These are phyloP conservation scores for Amanita thiersii DNA, from an alignment of 768 basidiomycete species.

Conservation along the genomic window DNA sequence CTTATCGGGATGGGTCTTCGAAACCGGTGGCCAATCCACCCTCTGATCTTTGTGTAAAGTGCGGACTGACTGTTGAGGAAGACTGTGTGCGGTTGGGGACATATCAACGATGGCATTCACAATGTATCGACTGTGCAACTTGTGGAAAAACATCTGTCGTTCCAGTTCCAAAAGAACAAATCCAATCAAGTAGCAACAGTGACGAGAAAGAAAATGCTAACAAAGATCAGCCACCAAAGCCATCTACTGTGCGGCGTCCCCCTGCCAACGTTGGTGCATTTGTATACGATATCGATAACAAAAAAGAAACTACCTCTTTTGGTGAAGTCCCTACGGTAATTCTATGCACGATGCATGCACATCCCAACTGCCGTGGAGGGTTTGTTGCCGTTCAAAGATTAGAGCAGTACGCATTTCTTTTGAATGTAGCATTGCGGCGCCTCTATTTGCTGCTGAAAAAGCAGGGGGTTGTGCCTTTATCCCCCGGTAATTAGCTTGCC, in stretches of 20 bases:
- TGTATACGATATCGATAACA: constrained; percentile 64
- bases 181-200: constrained; percentile 35
- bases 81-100: constrained; percentile 93
- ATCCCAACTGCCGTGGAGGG: constrained; percentile 56
- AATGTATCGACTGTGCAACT: constrained; percentile 77
- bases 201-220: constrained; percentile 37
- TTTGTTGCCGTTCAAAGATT: constrained; percentile 90
- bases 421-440: constrained; percentile 91
- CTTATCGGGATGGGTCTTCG: constrained; percentile 35
- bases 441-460: constrained; percentile 83
- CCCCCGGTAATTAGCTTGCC: constrained; percentile 42
- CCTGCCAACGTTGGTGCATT: constrained; percentile 79
- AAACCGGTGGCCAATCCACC: constrained; percentile 65
- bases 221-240: constrained; percentile 44
- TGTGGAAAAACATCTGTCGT: constrained; percentile 76
- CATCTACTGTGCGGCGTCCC: constrained; percentile 58
- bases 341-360: constrained; percentile 73
- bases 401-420: constrained; percentile 95
- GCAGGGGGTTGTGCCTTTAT: constrained; percentile 82
- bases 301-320: constrained; percentile 61
- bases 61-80: constrained; percentile 89
- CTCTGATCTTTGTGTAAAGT: constrained; percentile 87
- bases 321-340: constrained; percentile 68
- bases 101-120: constrained; percentile 96
- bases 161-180: constrained; percentile 44